Evolutionary conservation across 495 filamentous ascomycete genomes (phyloP).

Genomic region (Bryoglossum gracile): DNA sequence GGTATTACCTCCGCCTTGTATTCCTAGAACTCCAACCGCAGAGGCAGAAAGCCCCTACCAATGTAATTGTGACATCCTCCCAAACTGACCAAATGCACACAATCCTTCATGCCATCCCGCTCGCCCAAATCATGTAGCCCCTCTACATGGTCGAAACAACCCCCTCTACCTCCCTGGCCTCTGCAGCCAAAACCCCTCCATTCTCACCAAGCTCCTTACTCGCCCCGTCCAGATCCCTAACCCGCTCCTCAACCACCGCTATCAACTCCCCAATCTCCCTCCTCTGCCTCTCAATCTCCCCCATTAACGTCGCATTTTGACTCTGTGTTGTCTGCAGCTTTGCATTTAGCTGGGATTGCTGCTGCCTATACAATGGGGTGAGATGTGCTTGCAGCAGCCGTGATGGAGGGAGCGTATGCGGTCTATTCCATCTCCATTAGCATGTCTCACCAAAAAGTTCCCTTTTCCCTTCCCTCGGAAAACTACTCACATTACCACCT

Average conservation of each 20-base stretch:
- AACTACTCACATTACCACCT: background rate
- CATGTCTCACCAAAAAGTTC: background rate
- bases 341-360: conserved; percentile 53
- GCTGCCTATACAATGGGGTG: conserved; percentile 53
- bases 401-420: conserved; percentile 67
- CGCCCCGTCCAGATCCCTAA: conserved; percentile 58
- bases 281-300: conserved; percentile 57
- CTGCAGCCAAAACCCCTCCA: conserved; percentile 39
- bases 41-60: too few relatives aligned
- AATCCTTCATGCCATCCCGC: too few relatives aligned
- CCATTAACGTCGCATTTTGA: conserved; percentile 57
- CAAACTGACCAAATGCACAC: background rate
- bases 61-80: too few relatives aligned
- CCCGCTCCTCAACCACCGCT: conserved; percentile 53
- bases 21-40: too few relatives aligned
- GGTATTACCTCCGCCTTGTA: too few relatives aligned
- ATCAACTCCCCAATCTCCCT: conserved; percentile 66
- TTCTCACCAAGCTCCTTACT: conserved; percentile 25
- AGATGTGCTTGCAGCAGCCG: conserved; percentile 64
- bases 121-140: background rate
- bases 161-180: conserved; percentile 40
- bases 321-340: conserved; percentile 53
- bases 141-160: conserved; percentile 1
- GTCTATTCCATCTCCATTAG: conserved; percentile 38
- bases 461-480: background rate